A percentile compares a stretch with the other conserved stretches of the same genome.
Conservation (phyloP, 2,329 filamentous ascomycete species). For the Lachnellula suecica region DNA sequence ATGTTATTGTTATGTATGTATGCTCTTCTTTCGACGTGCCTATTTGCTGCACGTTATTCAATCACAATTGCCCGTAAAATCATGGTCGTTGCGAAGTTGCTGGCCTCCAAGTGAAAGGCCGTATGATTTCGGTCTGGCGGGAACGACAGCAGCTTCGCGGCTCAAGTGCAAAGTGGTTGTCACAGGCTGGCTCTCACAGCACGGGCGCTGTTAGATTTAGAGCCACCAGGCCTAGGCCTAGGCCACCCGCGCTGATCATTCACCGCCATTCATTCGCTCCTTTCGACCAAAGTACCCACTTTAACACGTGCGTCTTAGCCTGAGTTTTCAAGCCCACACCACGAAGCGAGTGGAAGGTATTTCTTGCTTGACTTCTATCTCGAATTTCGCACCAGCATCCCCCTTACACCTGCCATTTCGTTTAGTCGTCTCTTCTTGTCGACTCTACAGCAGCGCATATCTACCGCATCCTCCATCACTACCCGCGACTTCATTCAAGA, state of each 20-base stretch:
- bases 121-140: too few species aligned
- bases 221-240: not conserved
- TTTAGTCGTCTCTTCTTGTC: conserved; percentile 24
- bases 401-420: conserved; percentile 20
- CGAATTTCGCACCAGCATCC: conserved; percentile 2
- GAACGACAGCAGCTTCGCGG: too few species aligned
- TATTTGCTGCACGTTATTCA: not conserved
- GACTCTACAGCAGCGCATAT: conserved; percentile 12
- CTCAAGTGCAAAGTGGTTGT: too few species aligned
- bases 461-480: conserved; percentile 20
- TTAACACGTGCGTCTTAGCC: not conserved
- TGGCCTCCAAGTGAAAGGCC: not conserved
- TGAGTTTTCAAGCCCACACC: not conserved
- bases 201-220: too few species aligned
- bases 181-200: too few species aligned
- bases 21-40: too few species aligned
- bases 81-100: conserved; percentile 1
- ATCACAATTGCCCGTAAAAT: conserved; percentile 3
- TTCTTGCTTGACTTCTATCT: conserved; percentile 13
- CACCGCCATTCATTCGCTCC: not conserved
- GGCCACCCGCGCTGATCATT: not conserved
- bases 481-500: conserved; percentile 44
- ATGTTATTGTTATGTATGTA: too few species aligned
- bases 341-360: not conserved
- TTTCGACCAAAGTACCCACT: not conserved